phyloP scores from a whole-genome alignment of 768 basidiomycete species.

The Boletales sp. region DNA sequence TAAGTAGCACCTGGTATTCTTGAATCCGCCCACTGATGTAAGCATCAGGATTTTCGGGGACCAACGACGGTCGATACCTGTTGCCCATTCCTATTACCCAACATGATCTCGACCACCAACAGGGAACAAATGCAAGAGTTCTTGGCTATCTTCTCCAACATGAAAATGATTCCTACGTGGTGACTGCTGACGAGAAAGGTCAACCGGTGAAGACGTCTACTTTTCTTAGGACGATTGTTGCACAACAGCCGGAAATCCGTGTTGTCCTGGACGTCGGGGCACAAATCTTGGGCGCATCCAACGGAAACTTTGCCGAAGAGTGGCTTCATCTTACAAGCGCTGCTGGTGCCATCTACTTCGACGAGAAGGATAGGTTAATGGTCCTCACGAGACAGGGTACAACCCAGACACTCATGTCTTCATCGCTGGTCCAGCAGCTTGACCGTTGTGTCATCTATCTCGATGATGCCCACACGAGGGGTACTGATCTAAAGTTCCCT shows the following conservation, averaged over 20 bases:
- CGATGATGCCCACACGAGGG: conserved; percentile 47
- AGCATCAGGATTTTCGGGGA: conserved; percentile 44
- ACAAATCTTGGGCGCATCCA: conserved; percentile 49
- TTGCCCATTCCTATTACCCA: conserved; percentile 17
- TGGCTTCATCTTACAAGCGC: conserved; percentile 21
- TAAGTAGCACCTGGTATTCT: too few relatives aligned
- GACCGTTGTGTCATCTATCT: conserved; percentile 47
- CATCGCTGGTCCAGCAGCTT: conserved; percentile 24
- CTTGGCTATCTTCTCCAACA: conserved; percentile 15
- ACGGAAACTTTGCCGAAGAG: conserved; percentile 32
- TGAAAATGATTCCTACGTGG: conserved; percentile 39
- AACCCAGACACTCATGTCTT: not conserved
- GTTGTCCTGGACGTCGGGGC: conserved; percentile 55
- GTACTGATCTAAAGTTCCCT: conserved; percentile 53
- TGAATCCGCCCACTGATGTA: too few relatives aligned
- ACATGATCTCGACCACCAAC: conserved; percentile 27
- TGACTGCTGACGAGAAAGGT: conserved; percentile 11
- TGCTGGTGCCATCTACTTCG: conserved; percentile 42
- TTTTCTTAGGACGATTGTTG: conserved; percentile 31
- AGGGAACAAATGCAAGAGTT: conserved; percentile 37
- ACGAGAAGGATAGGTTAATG: conserved; percentile 14
- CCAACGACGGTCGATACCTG: conserved; percentile 44
- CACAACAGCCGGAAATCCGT: conserved; percentile 33
- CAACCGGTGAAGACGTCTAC: conserved; percentile 12
- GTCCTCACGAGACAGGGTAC: not conserved